Percentiles rank a stretch among this genome's conserved stretches.
These are phyloP conservation scores for Venturia aucupariae DNA, from an alignment of 2,329 filamentous ascomycete species.

Conservation along the genomic window DNA sequence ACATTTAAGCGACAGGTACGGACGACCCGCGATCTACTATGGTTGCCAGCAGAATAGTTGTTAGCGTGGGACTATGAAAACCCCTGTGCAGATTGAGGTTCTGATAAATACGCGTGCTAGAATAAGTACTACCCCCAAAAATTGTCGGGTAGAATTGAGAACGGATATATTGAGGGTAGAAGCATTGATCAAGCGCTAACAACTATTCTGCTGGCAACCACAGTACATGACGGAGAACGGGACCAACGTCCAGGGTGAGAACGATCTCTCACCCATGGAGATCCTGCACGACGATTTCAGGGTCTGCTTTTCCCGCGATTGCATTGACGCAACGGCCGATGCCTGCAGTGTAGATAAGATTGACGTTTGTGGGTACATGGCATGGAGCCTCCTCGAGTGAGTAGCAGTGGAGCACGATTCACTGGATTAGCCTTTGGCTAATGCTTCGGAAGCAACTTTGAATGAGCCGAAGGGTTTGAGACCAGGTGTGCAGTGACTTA, in stretches of 20 bases:
- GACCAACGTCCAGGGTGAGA: slow-evolving; percentile 75
- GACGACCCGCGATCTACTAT: slow-evolving; percentile 69
- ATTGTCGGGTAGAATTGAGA: too few species aligned
- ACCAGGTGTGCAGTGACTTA: slow-evolving; percentile 77
- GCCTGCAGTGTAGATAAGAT: slow-evolving; percentile 65
- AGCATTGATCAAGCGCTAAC: too few species aligned
- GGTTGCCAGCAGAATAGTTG: too few species aligned
- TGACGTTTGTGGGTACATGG: slow-evolving; percentile 70
- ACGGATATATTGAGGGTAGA: too few species aligned
- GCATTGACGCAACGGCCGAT: slow-evolving; percentile 67
- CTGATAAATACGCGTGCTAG: too few species aligned
- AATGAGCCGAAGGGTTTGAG: slow-evolving; percentile 87
- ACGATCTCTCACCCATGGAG: slow-evolving; percentile 59
- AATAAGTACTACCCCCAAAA: too few species aligned
- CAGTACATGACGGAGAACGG: slow-evolving; percentile 86
- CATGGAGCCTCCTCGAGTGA: slow-evolving; percentile 77
- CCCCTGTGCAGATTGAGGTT: too few species aligned
- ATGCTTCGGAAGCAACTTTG: slow-evolving; percentile 57
- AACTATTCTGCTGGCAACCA: too few species aligned
- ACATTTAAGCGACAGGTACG: slow-evolving; percentile 69
- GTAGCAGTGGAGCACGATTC: slow-evolving; percentile 29
- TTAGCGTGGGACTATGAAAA: too few species aligned
- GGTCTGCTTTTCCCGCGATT: slow-evolving; percentile 66
- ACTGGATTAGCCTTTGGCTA: slow-evolving; percentile 9
- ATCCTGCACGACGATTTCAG: slow-evolving; percentile 77